phyloP scores from a whole-genome alignment of 371 early-diverging fungal species.

The Mortierella sp. region DNA sequence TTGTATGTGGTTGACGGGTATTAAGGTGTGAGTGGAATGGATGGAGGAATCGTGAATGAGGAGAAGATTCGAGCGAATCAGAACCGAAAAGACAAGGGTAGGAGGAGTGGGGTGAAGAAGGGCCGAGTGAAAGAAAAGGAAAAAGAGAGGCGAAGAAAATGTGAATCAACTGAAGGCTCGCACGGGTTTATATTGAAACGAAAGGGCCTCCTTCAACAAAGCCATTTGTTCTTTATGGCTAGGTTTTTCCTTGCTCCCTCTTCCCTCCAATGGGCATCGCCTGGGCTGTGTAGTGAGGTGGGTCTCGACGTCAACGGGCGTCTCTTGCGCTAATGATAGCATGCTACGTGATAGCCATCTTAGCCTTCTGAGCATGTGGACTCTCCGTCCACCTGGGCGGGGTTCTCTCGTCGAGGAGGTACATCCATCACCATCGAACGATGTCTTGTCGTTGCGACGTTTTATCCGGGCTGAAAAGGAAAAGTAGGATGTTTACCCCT shows the following conservation, averaged over 20 bases:
- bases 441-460: too few species aligned
- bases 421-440: background rate
- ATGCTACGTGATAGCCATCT: background rate
- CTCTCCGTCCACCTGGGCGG: background rate
- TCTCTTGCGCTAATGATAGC: background rate
- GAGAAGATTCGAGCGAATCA: background rate
- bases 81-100: background rate
- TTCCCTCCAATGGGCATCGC: background rate
- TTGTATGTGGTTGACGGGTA: background rate
- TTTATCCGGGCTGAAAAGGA: background rate
- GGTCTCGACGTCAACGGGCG: background rate
- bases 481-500: background rate
- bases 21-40: background rate
- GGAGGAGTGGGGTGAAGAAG: background rate
- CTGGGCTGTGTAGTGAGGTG: background rate
- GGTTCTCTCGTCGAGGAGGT: background rate
- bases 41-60: background rate
- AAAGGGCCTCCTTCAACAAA: background rate
- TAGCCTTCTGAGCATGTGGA: background rate
- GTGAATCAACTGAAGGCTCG: background rate
- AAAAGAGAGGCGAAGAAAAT: constrained; percentile 2
- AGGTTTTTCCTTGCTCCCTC: background rate
- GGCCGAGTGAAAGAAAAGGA: background rate
- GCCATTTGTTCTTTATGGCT: background rate
- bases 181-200: background rate